Conservation (phyloP, 139 green algal species). For the Trebouxia sp. region DNA sequence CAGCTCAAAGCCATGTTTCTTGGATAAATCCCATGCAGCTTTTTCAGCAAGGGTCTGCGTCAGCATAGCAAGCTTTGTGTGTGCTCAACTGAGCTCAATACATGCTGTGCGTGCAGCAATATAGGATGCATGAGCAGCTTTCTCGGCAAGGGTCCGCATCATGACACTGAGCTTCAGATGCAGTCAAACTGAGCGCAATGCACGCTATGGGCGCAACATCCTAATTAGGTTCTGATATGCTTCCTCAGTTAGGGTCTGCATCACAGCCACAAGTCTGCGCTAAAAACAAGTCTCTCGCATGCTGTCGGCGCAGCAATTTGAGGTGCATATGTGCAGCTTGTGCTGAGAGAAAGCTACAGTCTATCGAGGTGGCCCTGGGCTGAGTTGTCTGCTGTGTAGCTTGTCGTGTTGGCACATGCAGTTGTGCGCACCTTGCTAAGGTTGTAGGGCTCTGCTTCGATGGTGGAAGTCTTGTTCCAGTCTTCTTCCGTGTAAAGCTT, state of each 20-base stretch:
- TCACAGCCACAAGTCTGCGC: too few species aligned
- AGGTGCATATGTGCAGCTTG: too few species aligned
- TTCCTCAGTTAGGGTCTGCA: not conserved
- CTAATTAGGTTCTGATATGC: not conserved
- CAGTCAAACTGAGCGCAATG: not conserved
- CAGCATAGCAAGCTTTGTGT: not conserved
- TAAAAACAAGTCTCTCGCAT: too few species aligned
- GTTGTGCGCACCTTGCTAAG: constrained; percentile 64
- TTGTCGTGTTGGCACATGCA: not conserved
- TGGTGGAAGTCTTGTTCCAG: constrained; percentile 67
- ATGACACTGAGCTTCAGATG: too few species aligned
- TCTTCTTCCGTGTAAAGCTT: constrained; percentile 70
- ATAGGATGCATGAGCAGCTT: not conserved
- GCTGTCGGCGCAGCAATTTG: too few species aligned
- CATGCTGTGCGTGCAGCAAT: not conserved
- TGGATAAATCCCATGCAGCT: constrained; percentile 63
- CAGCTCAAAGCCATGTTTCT: constrained; percentile 61
- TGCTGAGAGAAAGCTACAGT: too few species aligned
- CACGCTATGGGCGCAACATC: not conserved
- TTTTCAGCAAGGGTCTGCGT: constrained; percentile 60
- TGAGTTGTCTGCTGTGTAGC: not conserved
- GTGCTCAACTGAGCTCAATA: not conserved
- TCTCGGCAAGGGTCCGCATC: not conserved
- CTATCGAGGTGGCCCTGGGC: too few species aligned
- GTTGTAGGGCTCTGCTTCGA: constrained; percentile 67